These are phyloP conservation scores for Fusarium dimerum DNA, from an alignment of 2,329 filamentous ascomycete species.

Conservation along the genomic window DNA sequence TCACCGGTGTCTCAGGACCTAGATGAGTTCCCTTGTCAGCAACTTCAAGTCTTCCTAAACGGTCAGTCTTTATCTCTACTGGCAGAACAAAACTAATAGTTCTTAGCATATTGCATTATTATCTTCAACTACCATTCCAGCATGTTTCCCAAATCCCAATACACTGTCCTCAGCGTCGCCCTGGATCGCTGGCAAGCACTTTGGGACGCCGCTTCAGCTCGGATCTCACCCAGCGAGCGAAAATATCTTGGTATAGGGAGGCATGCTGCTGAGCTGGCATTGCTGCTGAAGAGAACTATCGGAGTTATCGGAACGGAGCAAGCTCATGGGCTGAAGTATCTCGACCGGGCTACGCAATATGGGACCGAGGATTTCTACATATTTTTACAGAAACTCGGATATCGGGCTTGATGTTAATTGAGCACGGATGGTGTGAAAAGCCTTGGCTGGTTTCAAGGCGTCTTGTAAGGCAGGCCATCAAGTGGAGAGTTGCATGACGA, in stretches of 20 bases:
- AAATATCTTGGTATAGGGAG: conserved; percentile 13
- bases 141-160: background rate
- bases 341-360: conserved; percentile 3
- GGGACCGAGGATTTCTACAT: conserved; percentile 10
- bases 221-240: conserved; percentile 1
- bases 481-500: background rate
- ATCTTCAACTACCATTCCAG: conserved; percentile 13
- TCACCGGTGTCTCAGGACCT: background rate
- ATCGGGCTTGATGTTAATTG: no score
- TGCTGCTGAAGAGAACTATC: conserved; percentile 4
- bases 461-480: background rate
- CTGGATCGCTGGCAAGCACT: conserved; percentile 16
- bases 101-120: conserved; percentile 5
- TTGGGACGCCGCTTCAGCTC: conserved; percentile 1
- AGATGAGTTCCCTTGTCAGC: background rate
- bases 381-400: conserved; percentile 1
- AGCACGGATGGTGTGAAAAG: no score
- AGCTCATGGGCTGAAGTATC: conserved; percentile 2
- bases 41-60: background rate
- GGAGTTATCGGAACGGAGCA: background rate
- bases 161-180: background rate
- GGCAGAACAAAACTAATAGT: background rate
- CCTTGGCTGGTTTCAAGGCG: background rate
- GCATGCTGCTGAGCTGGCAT: conserved; percentile 6
- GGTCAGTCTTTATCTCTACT: background rate